Conservation (phyloP, 2,329 filamentous ascomycete genomes). For the Aspergillus nomiae region DNA sequence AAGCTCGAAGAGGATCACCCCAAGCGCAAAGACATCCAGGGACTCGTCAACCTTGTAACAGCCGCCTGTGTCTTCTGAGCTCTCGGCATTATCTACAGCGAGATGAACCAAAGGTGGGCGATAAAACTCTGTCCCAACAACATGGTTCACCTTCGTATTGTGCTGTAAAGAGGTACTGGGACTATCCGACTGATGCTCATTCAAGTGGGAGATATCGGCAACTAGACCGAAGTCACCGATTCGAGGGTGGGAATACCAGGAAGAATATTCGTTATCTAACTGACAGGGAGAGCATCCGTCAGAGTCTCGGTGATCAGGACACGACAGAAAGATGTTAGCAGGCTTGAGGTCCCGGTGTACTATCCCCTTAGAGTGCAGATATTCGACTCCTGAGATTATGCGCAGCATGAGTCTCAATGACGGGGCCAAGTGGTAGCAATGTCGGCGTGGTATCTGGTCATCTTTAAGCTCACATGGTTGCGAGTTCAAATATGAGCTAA, state of each 20-base stretch:
- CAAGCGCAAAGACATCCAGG: slow-evolving; percentile 63
- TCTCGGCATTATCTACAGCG: slow-evolving; percentile 10
- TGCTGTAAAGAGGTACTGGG: slow-evolving; percentile 24
- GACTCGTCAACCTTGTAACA: slow-evolving; percentile 49
- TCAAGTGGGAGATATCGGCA: slow-evolving; percentile 52
- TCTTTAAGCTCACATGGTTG: slow-evolving; percentile 25
- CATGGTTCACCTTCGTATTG: slow-evolving; percentile 36
- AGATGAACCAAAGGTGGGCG: slow-evolving; percentile 47
- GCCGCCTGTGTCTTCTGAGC: not conserved
- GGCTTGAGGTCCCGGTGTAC: slow-evolving; percentile 70
- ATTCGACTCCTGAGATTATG: slow-evolving; percentile 65
- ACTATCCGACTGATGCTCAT: slow-evolving; percentile 28
- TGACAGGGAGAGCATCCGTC: slow-evolving; percentile 51
- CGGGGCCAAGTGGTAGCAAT: slow-evolving; percentile 64
- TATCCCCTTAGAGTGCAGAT: slow-evolving; percentile 62
- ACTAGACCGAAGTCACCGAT: slow-evolving; percentile 72
- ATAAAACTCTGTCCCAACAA: slow-evolving; percentile 65
- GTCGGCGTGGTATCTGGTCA: slow-evolving; percentile 38
- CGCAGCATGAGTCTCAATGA: slow-evolving; percentile 60
- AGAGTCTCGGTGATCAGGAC: slow-evolving; percentile 51
- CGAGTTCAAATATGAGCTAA: slow-evolving; percentile 59
- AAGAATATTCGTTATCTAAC: slow-evolving; percentile 23
- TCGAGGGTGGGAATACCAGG: slow-evolving; percentile 56
- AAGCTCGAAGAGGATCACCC: slow-evolving; percentile 65
- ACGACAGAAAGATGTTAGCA: slow-evolving; percentile 66